These are phyloP conservation scores for Annulohypoxylon bovei DNA, from an alignment of 495 filamentous ascomycete species.

Conservation along the genomic window DNA sequence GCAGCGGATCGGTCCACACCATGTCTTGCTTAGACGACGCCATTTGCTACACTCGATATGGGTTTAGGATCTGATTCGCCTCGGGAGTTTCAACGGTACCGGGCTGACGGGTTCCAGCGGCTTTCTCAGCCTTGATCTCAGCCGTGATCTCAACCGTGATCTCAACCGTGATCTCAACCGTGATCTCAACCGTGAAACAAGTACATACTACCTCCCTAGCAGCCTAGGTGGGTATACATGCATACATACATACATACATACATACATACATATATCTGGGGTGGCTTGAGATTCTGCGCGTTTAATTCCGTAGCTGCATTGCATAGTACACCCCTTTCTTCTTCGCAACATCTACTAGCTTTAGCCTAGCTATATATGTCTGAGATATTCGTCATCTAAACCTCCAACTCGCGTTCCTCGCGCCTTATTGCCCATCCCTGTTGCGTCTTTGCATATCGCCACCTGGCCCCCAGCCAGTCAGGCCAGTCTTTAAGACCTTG, in stretches of 20 bases:
- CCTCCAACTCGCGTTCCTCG: neutral
- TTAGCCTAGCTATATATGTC: neutral
- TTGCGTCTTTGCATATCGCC: neutral
- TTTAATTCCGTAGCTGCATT: neutral
- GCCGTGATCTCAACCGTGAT: no score
- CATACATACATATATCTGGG: neutral
- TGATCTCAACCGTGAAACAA: neutral
- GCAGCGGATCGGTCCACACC: neutral
- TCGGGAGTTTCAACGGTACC: neutral
- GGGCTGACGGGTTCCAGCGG: neutral
- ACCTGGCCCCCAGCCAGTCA: neutral
- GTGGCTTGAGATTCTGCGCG: neutral
- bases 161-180: no score
- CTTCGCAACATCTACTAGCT: neutral
- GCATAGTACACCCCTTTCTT: no score
- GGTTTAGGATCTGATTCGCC: neutral
- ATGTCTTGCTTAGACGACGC: neutral
- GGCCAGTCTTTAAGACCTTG: neutral
- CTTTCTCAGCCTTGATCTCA: neutral
- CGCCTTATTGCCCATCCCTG: neutral
- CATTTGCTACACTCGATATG: neutral
- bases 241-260: no score
- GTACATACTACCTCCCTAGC: no score
- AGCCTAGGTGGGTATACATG: no score
- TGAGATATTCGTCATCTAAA: neutral